Evolutionary conservation across 1,139 yeast genomes (phyloP), one percentile per base, ranked within the genome.

Genomic region (Blastobotrys indianensis): DNA sequence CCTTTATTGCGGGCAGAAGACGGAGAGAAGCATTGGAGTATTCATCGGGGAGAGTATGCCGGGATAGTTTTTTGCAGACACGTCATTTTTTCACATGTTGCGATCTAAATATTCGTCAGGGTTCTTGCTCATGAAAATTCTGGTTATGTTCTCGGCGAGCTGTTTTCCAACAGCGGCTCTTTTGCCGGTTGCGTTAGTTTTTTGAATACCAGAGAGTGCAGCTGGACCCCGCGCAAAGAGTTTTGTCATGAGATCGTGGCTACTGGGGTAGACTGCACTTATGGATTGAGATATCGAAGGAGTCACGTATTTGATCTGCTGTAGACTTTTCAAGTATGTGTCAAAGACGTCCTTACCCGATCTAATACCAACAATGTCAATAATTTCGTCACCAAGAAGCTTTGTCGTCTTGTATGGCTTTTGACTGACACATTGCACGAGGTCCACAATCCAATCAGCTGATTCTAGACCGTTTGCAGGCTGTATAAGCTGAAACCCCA

Each of bases 231-330:
- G 48, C n/a, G 12, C 39, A 3, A 37, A 45, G 20, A 57, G 39
- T 13, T 54, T 46, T 9, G 31, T 32, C 43, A 54, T 49, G 36
- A 60, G 40, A 25, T 50, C 44, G 33, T 51, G 43, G 46, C 54
- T 42, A 36, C 47, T 53, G 2, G 52, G 52, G 42, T 57, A 58
- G 5, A 46, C 51, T 11, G 45, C 39, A 7, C 53, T 45, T 11
- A 60, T 41, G 2, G 51, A 33, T 5, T 39, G 35, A 10, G 62
- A 49, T 3, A 54, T 38, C 9, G 48, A 42, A 15, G 59, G 68
- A 0, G 80, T 74, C 70, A 76, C 75, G 51, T 71, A 61, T 46
- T 69, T 69, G 54, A 76, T 73, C 50, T 72, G 75, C 41, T 67
- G 67, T 28, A 76, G 54, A n/a, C 71, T 61, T 48, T 69, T 68